phyloP scores from a whole-genome alignment of 192 early-diverging fungal genomes.

The Coemansia furcata region DNA sequence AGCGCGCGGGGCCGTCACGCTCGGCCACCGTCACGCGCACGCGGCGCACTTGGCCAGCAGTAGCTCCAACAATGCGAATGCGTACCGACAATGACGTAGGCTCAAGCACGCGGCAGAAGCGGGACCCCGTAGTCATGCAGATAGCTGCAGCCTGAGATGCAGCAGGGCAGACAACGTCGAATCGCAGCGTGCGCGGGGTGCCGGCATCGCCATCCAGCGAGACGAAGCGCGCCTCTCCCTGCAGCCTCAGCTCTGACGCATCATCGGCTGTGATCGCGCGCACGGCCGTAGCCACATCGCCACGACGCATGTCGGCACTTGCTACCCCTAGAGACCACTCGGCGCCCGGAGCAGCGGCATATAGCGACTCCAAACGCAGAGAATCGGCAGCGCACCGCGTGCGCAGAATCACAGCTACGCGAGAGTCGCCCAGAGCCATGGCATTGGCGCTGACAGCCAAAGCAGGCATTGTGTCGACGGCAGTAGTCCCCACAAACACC shows the following conservation, averaged over 20 bases:
- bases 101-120: constrained; percentile 25
- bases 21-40: constrained; percentile 22
- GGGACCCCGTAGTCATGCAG: constrained; percentile 7
- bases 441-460: constrained; percentile 6
- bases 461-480: constrained; percentile 19
- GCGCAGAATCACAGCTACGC: constrained; percentile 9
- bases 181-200: neutral
- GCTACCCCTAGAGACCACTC: neutral
- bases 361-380: constrained; percentile 12
- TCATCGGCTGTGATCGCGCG: neutral
- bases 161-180: neutral
- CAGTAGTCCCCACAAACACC: constrained; percentile 8
- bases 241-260: neutral
- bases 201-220: neutral
- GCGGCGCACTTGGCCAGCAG: neutral
- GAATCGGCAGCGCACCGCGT: constrained; percentile 10
- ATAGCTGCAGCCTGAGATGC: neutral
- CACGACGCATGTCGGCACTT: constrained; percentile 21
- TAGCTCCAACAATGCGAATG: constrained; percentile 7
- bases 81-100: constrained; percentile 16
- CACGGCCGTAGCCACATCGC: constrained; percentile 15
- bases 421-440: neutral
- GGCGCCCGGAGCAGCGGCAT: neutral
- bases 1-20: constrained; percentile 8
- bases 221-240: neutral